Conservation (phyloP, 352 stramenopile genomes). For the Stephanocyclus meneghinianus region DNA sequence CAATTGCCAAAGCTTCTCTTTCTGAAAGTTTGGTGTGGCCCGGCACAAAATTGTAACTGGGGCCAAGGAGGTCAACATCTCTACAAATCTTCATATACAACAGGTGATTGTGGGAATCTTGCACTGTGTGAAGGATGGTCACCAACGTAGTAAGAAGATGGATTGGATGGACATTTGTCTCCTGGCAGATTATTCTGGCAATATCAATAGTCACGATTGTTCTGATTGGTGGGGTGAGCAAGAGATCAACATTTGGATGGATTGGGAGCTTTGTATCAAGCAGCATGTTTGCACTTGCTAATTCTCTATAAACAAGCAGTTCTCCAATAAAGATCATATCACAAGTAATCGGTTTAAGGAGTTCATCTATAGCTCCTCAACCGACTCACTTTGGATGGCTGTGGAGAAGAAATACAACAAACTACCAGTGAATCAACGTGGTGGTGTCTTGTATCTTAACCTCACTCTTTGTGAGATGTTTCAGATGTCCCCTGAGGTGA, state of each 20-base stretch:
- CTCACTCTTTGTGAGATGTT: too few relatives aligned
- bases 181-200: background rate
- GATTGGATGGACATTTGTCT: slow-evolving; percentile 9
- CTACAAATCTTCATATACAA: background rate
- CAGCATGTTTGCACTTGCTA: background rate
- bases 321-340: background rate
- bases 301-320: background rate
- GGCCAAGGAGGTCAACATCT: background rate
- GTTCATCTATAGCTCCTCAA: slow-evolving; percentile 3
- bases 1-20: background rate
- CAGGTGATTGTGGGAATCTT: slow-evolving; percentile 3
- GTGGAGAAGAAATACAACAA: background rate
- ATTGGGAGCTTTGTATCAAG: background rate
- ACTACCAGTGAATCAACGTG: background rate
- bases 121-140: slow-evolving; percentile 1
- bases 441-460: slow-evolving; percentile 1
- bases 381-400: slow-evolving; percentile 5
- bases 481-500: background rate
- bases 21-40: slow-evolving; percentile 12
- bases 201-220: background rate
- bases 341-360: background rate
- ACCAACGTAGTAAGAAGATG: background rate
- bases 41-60: background rate
- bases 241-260: background rate
- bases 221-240: background rate